Base-by-base conservation (phyloP, 495 filamentous ascomycete genomes). In the Penicillium coprophilum region DNA sequence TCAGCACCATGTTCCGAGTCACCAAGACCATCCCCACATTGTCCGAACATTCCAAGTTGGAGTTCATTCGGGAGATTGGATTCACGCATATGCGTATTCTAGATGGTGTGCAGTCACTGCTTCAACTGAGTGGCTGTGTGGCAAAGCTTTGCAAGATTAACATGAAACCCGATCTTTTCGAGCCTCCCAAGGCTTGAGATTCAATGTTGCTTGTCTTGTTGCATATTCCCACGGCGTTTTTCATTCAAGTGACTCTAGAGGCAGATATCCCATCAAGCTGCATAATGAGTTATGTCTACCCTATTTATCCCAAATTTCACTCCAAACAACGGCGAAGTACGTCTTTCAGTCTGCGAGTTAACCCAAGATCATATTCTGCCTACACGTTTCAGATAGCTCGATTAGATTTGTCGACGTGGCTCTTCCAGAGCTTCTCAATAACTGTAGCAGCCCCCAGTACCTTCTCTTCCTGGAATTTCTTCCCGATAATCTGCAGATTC, bases 1-100 rank as follows among this genome's bases (percentile, higher is more conserved):
- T 99, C 65, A 92, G 88, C 69, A 97, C 93, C 23, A 99, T 99
- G 94, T 99, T 99, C 75, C 85, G 87, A 64, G 94, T 99, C 53
- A 97, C 95, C 20, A 99, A 99, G 77, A 94, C 91, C 5, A 89
- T 96, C 41, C 86, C 88, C 1, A 87, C 85, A 2, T 76, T 99
- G 41, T 92, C 90, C 48, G 94, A 99, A 75, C 91, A 97, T 71
- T 81, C 90, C 20, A 94, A 96, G 73, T 75, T 99, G 51, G 91
- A 96, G 66, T 97, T 99, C 60, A 95, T 97, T 64, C 90, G 88
- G 71, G 95, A 97, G 73, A 97, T 99, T 70, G 94, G 94, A 15
- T 99, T 99, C 71, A 96, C 95, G 15, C 94, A 99, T 66, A 99
- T 99, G 94, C 90, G 95, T 62, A 93, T 99, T 50, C 76, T 97